Percentiles rank a stretch among this genome's conserved stretches.
Evolutionary conservation across 2,329 filamentous ascomycete species (phyloP).

Genomic region (Cladosporium sp.): DNA sequence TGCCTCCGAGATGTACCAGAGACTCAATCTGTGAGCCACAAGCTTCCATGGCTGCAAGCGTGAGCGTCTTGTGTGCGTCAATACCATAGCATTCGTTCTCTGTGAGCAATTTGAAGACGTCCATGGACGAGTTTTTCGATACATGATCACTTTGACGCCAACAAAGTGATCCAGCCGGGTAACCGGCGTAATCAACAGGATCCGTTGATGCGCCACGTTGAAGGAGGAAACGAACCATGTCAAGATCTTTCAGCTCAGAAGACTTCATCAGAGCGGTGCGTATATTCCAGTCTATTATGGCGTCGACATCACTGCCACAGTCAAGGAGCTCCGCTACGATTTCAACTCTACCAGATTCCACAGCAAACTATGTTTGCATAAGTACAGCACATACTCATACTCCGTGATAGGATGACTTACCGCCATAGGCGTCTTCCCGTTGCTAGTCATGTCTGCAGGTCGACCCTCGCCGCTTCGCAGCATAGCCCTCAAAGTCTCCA

Average conservation of each 20-base stretch:
- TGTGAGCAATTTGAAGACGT: not conserved
- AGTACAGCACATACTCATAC: not conserved
- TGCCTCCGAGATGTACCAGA: not conserved
- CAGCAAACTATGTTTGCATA: not conserved
- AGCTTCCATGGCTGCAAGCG: not conserved
- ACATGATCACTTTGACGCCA: not conserved
- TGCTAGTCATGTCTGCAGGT: not conserved
- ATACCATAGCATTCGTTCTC: not conserved
- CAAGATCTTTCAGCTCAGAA: constrained; percentile 3
- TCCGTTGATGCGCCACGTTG: not conserved
- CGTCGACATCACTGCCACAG: constrained; percentile 26
- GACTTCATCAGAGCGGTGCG: constrained; percentile 27
- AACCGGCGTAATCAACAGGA: not conserved
- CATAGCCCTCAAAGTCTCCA: not conserved
- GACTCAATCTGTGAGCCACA: not conserved
- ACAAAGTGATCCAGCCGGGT: not conserved
- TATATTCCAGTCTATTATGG: constrained; percentile 28
- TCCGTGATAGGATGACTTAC: not conserved
- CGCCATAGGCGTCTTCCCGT: not conserved
- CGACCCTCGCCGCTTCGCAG: constrained; percentile 2
- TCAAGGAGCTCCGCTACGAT: constrained; percentile 26
- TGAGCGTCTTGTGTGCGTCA: not conserved
- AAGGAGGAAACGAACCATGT: not conserved
- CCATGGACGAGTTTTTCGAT: not conserved
- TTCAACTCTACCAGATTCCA: not conserved